Percentiles rank a stretch among this genome's conserved stretches.
phyloP scores from a whole-genome alignment of 352 stramenopile species.

The Globisporangium iwayamae region DNA sequence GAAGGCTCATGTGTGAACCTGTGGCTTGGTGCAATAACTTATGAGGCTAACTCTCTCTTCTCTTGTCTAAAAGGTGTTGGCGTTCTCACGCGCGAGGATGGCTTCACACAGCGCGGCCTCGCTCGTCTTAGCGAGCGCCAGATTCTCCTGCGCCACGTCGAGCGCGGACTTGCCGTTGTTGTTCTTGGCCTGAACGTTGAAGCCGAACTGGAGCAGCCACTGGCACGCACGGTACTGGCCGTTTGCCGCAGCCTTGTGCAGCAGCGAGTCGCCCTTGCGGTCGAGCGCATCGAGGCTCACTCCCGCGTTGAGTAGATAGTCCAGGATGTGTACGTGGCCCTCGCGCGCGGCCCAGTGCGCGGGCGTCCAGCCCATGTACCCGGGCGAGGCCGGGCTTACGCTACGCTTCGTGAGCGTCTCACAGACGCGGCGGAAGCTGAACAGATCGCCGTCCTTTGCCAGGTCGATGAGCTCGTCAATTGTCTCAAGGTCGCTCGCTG shows the following conservation, averaged over 20 bases:
- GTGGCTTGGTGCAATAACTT: background rate
- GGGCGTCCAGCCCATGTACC: slow-evolving; percentile 74
- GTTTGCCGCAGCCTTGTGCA: slow-evolving; percentile 79
- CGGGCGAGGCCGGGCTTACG: slow-evolving; percentile 43
- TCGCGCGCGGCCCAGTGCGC: slow-evolving; percentile 72
- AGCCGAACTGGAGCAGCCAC: slow-evolving; percentile 65
- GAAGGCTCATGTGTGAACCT: background rate
- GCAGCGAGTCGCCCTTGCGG: slow-evolving; percentile 58
- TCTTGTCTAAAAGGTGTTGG: slow-evolving; percentile 30
- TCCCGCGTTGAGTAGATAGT: slow-evolving; percentile 39
- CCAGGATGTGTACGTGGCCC: slow-evolving; percentile 58
- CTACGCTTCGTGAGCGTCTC: slow-evolving; percentile 33
- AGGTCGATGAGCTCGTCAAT: slow-evolving; percentile 64
- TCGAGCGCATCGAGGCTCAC: slow-evolving; percentile 67
- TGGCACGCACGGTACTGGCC: slow-evolving; percentile 55
- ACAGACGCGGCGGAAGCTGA: slow-evolving; percentile 42
- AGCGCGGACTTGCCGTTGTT: slow-evolving; percentile 63
- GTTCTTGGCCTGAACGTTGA: slow-evolving; percentile 62
- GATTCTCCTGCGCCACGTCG: slow-evolving; percentile 52
- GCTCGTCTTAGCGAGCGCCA: slow-evolving; percentile 28
- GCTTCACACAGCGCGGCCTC: slow-evolving; percentile 49
- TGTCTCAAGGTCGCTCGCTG: slow-evolving; percentile 31
- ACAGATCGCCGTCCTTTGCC: slow-evolving; percentile 57
- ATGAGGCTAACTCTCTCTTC: background rate
- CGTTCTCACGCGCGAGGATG: slow-evolving; percentile 39